Conservation (phyloP, 2,329 filamentous ascomycete genomes). For the Exophiala aquamarina region DNA sequence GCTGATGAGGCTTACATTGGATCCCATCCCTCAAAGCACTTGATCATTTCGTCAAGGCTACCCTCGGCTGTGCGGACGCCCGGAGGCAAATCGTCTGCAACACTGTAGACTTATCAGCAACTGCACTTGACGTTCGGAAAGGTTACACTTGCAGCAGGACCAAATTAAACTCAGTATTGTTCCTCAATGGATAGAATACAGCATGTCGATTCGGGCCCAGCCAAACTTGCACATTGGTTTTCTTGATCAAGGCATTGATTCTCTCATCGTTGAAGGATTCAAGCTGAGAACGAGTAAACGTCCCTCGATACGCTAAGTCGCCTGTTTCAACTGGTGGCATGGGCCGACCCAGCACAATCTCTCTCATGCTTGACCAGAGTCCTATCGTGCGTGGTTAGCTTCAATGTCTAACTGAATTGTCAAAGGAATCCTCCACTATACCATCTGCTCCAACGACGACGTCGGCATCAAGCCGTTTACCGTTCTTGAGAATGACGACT, state of each 20-base stretch:
- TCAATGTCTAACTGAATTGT: neutral
- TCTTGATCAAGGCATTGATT: neutral
- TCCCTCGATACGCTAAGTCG: slow-evolving; percentile 1
- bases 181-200: slow-evolving; percentile 18
- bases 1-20: slow-evolving; percentile 7
- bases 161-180: slow-evolving; percentile 18
- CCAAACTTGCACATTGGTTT: slow-evolving; percentile 7
- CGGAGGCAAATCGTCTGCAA: slow-evolving; percentile 9
- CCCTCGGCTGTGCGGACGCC: slow-evolving; percentile 12
- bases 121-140: neutral
- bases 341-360: neutral
- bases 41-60: slow-evolving; percentile 15
- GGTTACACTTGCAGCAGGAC: slow-evolving; percentile 10
- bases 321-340: slow-evolving; percentile 1
- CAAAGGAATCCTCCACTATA: slow-evolving; percentile 8
- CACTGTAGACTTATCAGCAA: slow-evolving; percentile 2
- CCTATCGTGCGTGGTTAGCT: neutral
- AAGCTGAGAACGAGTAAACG: neutral
- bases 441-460: slow-evolving; percentile 3
- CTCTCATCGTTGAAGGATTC: neutral
- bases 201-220: slow-evolving; percentile 8
- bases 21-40: slow-evolving; percentile 17
- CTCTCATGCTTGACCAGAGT: neutral
- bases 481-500: slow-evolving; percentile 8
- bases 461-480: slow-evolving; percentile 1